These are phyloP conservation scores for Amphibolis antarctica DNA, from an alignment of 106 monocot genomes.

Conservation along the genomic window DNA sequence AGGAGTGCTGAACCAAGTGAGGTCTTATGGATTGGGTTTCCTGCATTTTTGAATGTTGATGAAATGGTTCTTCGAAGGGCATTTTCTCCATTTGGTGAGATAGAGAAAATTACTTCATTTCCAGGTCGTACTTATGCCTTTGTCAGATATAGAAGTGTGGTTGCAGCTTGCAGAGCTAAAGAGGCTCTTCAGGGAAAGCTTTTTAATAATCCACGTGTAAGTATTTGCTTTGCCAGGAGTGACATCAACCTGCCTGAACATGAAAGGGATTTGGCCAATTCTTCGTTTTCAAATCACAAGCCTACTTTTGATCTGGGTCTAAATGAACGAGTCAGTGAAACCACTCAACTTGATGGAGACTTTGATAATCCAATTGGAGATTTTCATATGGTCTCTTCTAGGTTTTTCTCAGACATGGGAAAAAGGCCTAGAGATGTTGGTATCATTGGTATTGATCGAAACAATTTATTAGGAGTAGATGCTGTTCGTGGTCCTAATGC, in stretches of 20 bases:
- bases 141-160: conserved; percentile 49
- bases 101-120: conserved; percentile 69
- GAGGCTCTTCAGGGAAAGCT: conserved; percentile 87
- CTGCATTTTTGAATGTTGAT: conserved; percentile 50
- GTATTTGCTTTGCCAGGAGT: conserved; percentile 69
- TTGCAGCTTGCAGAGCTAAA: conserved; percentile 84
- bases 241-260: conserved; percentile 31
- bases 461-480: conserved; percentile 9
- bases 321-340: conserved; percentile 18
- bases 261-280: conserved; percentile 19
- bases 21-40: conserved; percentile 88
- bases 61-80: conserved; percentile 47
- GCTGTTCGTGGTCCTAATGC: conserved; percentile 11
- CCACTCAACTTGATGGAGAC: conserved; percentile 20
- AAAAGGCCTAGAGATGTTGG: conserved; percentile 31
- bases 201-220: conserved; percentile 70
- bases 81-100: conserved; percentile 88
- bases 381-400: conserved; percentile 35
- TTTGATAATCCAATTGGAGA: conserved; percentile 42
- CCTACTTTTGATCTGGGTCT: conserved; percentile 17
- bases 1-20: conserved; percentile 73
- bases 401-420: conserved; percentile 18
- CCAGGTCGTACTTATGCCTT: conserved; percentile 83
- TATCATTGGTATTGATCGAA: conserved; percentile 16
- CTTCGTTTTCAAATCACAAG: conserved; percentile 14